Evolutionary conservation across 805 yeast species (phyloP).

Genomic region (fission yeast (Schizosaccharomyces pombe)): ASM294v3 CU329670.1:4481001-4481500

Average conservation of each 20-base stretch:
- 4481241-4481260: slow-evolving; percentile 14
- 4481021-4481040: too few species aligned
- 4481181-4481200: slow-evolving; percentile 14
- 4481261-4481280: slow-evolving; percentile 13
- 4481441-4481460: slow-evolving; percentile 8
- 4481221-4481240: slow-evolving; percentile 14
- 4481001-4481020: background rate
- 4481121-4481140: background rate
- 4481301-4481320: slow-evolving; percentile 13
- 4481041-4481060: too few species aligned
- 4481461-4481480: slow-evolving; percentile 8
- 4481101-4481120: background rate
- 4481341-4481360: slow-evolving; percentile 15
- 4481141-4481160: background rate
- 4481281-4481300: slow-evolving; percentile 14
- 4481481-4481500: background rate
- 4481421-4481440: slow-evolving; percentile 15
- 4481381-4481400: slow-evolving; percentile 14
- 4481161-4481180: slow-evolving; percentile 7
- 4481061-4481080: too few species aligned
- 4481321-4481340: slow-evolving; percentile 15
- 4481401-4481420: slow-evolving; percentile 17
- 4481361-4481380: slow-evolving; percentile 14
- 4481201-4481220: slow-evolving; percentile 14
- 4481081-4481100: too few species aligned